Conservation (phyloP, 1,284 basidiomycete species). For the Marasmius sp. region DNA sequence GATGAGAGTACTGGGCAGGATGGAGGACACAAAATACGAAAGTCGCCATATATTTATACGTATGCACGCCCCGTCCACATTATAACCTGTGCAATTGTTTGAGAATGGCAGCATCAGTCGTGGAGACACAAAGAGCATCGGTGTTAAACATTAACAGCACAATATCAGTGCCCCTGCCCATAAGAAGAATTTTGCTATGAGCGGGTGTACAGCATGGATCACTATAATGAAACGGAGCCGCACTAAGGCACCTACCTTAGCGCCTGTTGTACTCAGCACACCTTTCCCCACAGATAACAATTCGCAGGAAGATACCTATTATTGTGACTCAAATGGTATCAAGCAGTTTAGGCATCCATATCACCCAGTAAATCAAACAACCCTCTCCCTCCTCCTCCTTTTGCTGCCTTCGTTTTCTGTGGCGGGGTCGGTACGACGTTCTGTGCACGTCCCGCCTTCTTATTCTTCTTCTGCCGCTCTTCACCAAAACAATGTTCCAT, state of each 20-base stretch:
- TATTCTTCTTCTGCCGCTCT: conserved; percentile 43
- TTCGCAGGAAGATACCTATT: not conserved
- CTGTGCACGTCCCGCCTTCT: conserved; percentile 29
- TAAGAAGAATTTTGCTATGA: no score
- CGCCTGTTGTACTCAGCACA: not conserved
- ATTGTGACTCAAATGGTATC: not conserved
- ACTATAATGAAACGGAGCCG: not conserved
- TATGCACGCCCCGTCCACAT: no score
- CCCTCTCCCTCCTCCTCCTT: conserved; percentile 12
- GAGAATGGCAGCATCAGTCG: no score
- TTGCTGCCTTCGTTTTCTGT: conserved; percentile 16
- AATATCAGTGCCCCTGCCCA: no score
- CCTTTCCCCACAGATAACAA: not conserved
- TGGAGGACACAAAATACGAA: not conserved
- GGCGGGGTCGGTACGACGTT: not conserved
- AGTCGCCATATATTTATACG: not conserved
- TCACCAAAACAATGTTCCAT: conserved; percentile 50
- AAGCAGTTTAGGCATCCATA: conserved; percentile 23
- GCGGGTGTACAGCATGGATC: not conserved
- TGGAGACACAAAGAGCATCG: no score
- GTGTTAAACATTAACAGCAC: no score
- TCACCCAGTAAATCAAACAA: conserved; percentile 31
- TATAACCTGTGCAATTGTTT: no score
- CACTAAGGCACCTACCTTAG: not conserved
- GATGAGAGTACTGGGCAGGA: not conserved